Base-by-base conservation (phyloP, 202 grass and related monocot genomes). In the Carex arenaria region DNA sequence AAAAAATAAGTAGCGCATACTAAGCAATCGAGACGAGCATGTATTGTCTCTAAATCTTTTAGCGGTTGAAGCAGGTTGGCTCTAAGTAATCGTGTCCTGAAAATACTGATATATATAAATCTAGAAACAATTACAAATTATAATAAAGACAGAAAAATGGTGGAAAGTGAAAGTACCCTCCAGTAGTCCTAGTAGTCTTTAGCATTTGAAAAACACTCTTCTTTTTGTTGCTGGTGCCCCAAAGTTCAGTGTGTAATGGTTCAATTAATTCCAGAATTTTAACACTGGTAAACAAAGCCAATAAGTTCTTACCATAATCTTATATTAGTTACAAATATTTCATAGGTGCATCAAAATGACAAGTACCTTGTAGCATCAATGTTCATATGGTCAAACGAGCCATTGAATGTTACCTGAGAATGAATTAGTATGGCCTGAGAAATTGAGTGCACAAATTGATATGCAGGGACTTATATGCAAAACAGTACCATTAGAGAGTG, bases 211-310 rank as follows among this genome's bases (percentile, higher is more conserved):
- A 98, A 22, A 98, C 92, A 75, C 92, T 98, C 88, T 93, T 98
- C 89, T 94, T 98, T 87, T 98, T 98, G 75, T 87, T 91, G 86
- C 90, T 85, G n/a, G 90, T 87, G 52, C 92, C 92, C 90, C 87
- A 94, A 34, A 93, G 86, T 80, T 98, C 95, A 69, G 87, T 90
- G 89, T 98, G 92, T 42, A 94, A 87, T 82, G 95, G 89, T 17
- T 98, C 95, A 86, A 98, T 98, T 86, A 98, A 88, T 94, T 98
- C 95, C 88, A 98, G 83, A 80, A 90, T 98, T 70, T 91, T 92
- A 81, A 98, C 92, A 87, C 95, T 98, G 79, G 22, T 74, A 54
- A 85, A 45, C 80, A 82, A 55, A 65, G n/a, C 63, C 13, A 12
- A 62, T 13, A 63, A 64, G 30, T 49, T 12, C 78, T 80, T 64